These are phyloP conservation scores for Carpediemonas membranifera DNA, from an alignment of 78 protist species.

Conservation along the genomic window DNA sequence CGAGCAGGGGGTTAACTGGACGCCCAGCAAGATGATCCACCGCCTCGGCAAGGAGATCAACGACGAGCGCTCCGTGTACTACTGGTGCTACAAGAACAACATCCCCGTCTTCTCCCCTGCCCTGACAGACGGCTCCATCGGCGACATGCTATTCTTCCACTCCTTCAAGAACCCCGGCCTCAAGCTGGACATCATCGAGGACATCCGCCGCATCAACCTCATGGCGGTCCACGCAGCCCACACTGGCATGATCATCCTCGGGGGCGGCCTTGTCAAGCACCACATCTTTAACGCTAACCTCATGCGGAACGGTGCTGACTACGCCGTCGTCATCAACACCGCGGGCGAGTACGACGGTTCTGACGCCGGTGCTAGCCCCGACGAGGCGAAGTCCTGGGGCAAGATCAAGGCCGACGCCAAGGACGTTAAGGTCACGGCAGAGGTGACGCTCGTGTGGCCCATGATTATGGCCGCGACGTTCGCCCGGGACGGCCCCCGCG, in stretches of 20 bases:
- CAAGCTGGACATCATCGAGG: conserved; percentile 69
- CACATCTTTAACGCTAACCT: conserved; percentile 99
- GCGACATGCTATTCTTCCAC: conserved; percentile 97
- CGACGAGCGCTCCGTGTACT: conserved; percentile 68
- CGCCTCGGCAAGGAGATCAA: conserved; percentile 86
- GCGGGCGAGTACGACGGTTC: conserved; percentile 82
- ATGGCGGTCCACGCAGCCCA: conserved; percentile 1
- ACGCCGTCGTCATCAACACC: conserved; percentile 35
- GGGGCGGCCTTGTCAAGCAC: conserved; percentile 98
- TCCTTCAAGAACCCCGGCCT: conserved; percentile 74
- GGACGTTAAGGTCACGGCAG: conserved; percentile 76
- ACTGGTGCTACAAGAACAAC: conserved; percentile 76
- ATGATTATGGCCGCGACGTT: conserved; percentile 32
- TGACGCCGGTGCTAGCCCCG: conserved; percentile 95
- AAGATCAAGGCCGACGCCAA: conserved; percentile 70
- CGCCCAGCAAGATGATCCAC: conserved; percentile 55
- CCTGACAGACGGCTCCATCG: conserved; percentile 92
- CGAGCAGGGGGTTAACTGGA: conserved; percentile 5
- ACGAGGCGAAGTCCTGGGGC: conserved; percentile 98
- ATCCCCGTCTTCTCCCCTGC: conserved; percentile 98
- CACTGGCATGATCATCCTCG: conserved; percentile 91
- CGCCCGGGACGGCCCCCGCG: conserved; percentile 7
- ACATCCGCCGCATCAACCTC: conserved; percentile 60
- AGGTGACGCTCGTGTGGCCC: conserved; percentile 34
- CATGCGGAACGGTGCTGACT: conserved; percentile 95